Conservation (phyloP, 257 asterid species). For the Dorcoceras hygrometricum region DNA sequence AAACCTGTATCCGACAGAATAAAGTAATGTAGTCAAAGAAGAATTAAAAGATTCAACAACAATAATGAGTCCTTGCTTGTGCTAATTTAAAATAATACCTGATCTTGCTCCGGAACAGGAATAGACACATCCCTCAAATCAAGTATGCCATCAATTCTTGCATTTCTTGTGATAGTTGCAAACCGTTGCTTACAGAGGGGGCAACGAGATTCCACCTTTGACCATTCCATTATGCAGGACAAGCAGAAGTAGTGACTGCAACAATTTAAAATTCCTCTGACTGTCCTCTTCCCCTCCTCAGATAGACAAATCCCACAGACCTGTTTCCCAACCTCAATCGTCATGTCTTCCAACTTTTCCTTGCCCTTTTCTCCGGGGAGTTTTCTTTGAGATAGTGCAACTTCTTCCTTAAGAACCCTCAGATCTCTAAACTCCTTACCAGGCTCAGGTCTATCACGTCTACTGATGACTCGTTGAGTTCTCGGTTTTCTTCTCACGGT, state of each 20-base stretch:
- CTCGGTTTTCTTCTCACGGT: slow-evolving; percentile 31
- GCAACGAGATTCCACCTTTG: slow-evolving; percentile 94
- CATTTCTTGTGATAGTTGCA: slow-evolving; percentile 57
- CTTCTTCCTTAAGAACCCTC: slow-evolving; percentile 35
- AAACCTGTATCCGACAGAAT: slow-evolving; percentile 48
- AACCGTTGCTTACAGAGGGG: slow-evolving; percentile 92
- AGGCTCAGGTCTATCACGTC: slow-evolving; percentile 31
- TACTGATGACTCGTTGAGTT: slow-evolving; percentile 25
- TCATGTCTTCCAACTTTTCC: slow-evolving; percentile 53
- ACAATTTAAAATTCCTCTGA: slow-evolving; percentile 68
- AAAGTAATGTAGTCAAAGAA: slow-evolving; percentile 8
- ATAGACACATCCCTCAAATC: slow-evolving; percentile 51
- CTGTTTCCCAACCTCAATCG: slow-evolving; percentile 62
- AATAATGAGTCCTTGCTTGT: slow-evolving; percentile 4
- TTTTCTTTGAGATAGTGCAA: slow-evolving; percentile 37
- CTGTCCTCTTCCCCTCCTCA: slow-evolving; percentile 73
- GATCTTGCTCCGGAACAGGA: slow-evolving; percentile 82
- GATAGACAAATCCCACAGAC: slow-evolving; percentile 92
- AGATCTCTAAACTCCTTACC: slow-evolving; percentile 30
- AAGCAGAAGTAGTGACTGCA: slow-evolving; percentile 92
- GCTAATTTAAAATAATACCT: slow-evolving; percentile 43
- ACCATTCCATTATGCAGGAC: slow-evolving; percentile 95
- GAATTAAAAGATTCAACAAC: slow-evolving; percentile 2
- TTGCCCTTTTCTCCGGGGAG: slow-evolving; percentile 58
- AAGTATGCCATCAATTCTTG: slow-evolving; percentile 46